Evolutionary conservation across 139 green algal genomes (phyloP).

Genomic region (Zygnema circumcarinatum): DNA sequence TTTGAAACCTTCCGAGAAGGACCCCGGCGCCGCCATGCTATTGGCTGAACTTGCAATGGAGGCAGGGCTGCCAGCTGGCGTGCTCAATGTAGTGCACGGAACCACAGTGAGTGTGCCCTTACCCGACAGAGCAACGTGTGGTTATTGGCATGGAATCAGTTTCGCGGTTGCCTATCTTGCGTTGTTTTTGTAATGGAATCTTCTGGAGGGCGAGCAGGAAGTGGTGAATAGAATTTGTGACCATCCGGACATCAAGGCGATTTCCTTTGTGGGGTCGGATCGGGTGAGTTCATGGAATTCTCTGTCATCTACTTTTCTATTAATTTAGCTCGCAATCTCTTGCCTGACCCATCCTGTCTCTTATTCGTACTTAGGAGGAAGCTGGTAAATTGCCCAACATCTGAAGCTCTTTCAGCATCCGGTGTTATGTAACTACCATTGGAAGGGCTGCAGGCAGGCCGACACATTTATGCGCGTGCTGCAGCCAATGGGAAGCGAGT

Average conservation of each 20-base stretch:
- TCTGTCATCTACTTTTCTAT: too few relatives aligned
- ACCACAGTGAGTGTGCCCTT: constrained; percentile 42
- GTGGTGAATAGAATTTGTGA: constrained; percentile 90
- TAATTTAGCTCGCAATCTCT: too few relatives aligned
- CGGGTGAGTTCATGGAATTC: constrained; percentile 36
- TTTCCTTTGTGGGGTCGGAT: constrained; percentile 94
- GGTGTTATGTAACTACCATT: too few relatives aligned
- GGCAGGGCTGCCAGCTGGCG: constrained; percentile 64
- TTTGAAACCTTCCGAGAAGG: constrained; percentile 68
- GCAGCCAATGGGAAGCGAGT: constrained; percentile 87
- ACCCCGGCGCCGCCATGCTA: constrained; percentile 60
- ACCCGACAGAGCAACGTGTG: background rate
- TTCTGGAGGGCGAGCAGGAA: constrained; percentile 61
- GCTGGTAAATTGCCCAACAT: too few relatives aligned
- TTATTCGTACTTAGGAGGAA: too few relatives aligned
- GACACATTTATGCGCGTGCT: constrained; percentile 84
- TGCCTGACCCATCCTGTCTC: constrained; percentile 1
- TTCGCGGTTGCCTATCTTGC: background rate
- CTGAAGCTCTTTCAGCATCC: too few relatives aligned
- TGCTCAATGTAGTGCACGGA: constrained; percentile 86
- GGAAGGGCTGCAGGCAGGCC: constrained; percentile 73
- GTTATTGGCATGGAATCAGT: background rate
- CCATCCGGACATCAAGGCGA: constrained; percentile 87
- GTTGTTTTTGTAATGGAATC: background rate
- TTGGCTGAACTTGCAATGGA: constrained; percentile 64